Base-by-base conservation (phyloP, 176 grass and related monocot genomes). In the Themeda triandra region DNA sequence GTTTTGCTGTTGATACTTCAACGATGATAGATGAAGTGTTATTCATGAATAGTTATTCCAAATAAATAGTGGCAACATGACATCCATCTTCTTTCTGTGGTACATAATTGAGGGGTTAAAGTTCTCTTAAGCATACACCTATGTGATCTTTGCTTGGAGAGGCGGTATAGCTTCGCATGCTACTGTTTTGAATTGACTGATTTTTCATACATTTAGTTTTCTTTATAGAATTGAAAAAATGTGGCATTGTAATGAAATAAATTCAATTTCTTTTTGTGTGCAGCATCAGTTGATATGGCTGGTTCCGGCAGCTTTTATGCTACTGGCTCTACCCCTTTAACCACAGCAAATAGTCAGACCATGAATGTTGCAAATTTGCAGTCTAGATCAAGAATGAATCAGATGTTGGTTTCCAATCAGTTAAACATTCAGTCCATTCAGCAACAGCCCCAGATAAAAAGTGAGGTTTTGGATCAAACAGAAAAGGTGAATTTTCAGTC, bases 401-500 rank as follows among this genome's bases (percentile, higher is more conserved):
- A 82, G 69, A 84, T 89, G 69, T 78, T 99, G 75, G 75, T 87
- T 46, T 78, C 28, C 59, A 91, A 91, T 87, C 92, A 92, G 60
- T 66, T 91, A 89, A 84, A 87, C 85, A 92, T 95, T 39, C 93
- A 98, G 69, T 63, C 97, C 29, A 88, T 89, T 53, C 97, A 94
- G 84, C 42, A 33, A 11, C 93, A 94, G 79, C 84, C 92, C 18
- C 87, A 84, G 80, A 76, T 94, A 79, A 96, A 91, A 91, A 71
- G 84, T 77, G 92, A 96, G 86, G 83, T 87, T 82, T 90, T 96
- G 69, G 92, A 93, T 89, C 93, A 96, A 60, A 65, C 85, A 68
- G 89, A 92, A 60, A 96, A 91, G 82, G 75, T 82, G 71, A 92
- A 91, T 78, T 90, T 96, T 80, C 97, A 99, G 79, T 51, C 90